Evolutionary conservation across 192 early-diverging fungal species (phyloP), one percentile per base, ranked within the genome.

Genomic region (Haplosporangium gracile): DNA sequence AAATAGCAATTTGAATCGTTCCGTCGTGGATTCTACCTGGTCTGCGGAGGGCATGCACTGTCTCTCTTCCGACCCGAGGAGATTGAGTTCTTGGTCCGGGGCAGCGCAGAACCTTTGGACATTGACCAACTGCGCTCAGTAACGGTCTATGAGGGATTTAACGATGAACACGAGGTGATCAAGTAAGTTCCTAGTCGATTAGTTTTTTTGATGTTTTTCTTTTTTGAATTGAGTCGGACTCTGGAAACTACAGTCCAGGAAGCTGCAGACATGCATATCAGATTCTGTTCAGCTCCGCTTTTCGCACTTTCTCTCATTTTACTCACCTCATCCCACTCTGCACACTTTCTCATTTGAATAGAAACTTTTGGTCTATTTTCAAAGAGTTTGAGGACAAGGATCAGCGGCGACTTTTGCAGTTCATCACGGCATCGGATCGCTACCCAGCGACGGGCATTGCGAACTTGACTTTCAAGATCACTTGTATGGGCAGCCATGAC

Each of bases 381-480:
- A 89, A 93, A 24, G 89, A 86, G 26, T 95, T 98, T 88, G 78
- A 90, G 29, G 83, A 92, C 18, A 83, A 85, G 36, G 91, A 94
- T 65, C 93, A 97, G 81, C 91, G 94, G n/a, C 79, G 92, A 81
- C 89, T 99, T 8, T 77, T 98, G 79, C 94, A 95, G 34, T 98
- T 99, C 85, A 94, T 96, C 26, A 99, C 98, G 10, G 97, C 97
- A 22, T 94, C 95, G n/a, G 98, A 99, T 88, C 90, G 97, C 36
- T 93, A 98, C 75, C 97, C 97, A 10, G 94, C 94, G 7, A 94
- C 94, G 7, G 96, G 96, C 11, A 88, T 92, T 24, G 90, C 93
- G 8, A 91, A 93, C 65, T 77, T 98, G 77, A 74, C 80, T 4
- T 88, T 95, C 70, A 93, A 96, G 79, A 95, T 98, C 51, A 91